A percentile compares a stretch with the other conserved stretches of the same genome.
Conservation (phyloP, 768 basidiomycete genomes). For the Rhodotorula babjevae region DNA sequence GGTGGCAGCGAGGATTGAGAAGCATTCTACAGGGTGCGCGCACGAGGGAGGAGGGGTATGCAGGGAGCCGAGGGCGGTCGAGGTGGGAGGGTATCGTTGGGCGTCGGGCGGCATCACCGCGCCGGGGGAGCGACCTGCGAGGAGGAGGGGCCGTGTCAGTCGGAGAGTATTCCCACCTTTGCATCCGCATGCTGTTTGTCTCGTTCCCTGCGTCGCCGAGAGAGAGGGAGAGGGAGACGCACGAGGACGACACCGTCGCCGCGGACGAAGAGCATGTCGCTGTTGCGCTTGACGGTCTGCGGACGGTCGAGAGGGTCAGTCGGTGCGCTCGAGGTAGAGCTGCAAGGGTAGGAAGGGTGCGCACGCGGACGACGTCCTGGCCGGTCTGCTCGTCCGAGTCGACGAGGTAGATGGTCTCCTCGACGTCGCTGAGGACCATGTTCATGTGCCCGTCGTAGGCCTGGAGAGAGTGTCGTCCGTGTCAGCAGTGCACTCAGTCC, state of each 20-base stretch:
- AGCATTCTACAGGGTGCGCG: background rate
- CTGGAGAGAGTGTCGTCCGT: constrained; percentile 51
- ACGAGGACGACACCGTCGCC: constrained; percentile 97
- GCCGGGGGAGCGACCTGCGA: constrained; percentile 34
- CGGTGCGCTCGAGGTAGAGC: background rate
- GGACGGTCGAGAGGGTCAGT: background rate
- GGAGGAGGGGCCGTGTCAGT: background rate
- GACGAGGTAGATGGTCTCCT: constrained; percentile 95
- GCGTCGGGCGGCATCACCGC: constrained; percentile 4
- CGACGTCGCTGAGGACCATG: constrained; percentile 92
- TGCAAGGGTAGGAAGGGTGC: background rate
- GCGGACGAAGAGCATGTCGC: constrained; percentile 97
- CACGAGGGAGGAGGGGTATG: background rate
- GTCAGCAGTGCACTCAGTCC: background rate
- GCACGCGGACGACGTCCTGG: constrained; percentile 58
- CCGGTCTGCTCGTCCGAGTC: constrained; percentile 67
- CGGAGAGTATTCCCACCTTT: background rate
- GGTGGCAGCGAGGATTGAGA: background rate
- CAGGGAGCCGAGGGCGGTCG: background rate
- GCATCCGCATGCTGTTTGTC: background rate
- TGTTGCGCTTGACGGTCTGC: constrained; percentile 84
- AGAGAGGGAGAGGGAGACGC: constrained; percentile 44
- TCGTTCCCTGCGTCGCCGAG: too few species aligned
- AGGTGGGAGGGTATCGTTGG: background rate
- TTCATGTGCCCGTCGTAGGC: constrained; percentile 99